Evolutionary conservation across 1,284 basidiomycete species (phyloP).

Genomic region (Ceratobasidium papillatum): DNA sequence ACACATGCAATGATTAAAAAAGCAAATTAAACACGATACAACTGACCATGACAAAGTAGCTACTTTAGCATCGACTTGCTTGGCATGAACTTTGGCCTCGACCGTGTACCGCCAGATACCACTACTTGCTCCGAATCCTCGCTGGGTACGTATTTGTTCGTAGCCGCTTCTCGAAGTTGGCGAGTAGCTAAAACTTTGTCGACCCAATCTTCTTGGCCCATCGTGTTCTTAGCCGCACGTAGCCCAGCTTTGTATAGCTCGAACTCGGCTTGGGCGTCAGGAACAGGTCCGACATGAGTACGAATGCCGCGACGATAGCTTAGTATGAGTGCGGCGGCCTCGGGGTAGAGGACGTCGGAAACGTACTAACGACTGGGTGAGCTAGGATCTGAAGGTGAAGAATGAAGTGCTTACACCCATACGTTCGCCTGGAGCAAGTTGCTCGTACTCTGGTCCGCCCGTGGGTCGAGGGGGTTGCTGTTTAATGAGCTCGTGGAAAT

Average conservation of each 20-base stretch:
- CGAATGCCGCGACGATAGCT: slow-evolving; percentile 32
- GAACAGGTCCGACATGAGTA: slow-evolving; percentile 18
- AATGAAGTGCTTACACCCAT: slow-evolving; percentile 17
- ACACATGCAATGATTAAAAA: background rate
- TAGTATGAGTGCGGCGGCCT: slow-evolving; percentile 31
- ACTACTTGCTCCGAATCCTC: slow-evolving; percentile 20
- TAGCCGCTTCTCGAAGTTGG: slow-evolving; percentile 17
- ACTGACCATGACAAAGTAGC: background rate
- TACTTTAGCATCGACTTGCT: slow-evolving; percentile 26
- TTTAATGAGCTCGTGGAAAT: slow-evolving; percentile 10
- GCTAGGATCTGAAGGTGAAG: background rate
- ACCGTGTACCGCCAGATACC: slow-evolving; percentile 29
- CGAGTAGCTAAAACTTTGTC: slow-evolving; percentile 33
- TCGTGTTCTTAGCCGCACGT: slow-evolving; percentile 24
- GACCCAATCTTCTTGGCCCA: slow-evolving; percentile 21
- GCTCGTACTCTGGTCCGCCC: slow-evolving; percentile 23
- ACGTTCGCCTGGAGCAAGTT: slow-evolving; percentile 22
- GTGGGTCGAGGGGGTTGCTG: slow-evolving; percentile 33
- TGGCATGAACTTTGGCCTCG: slow-evolving; percentile 26
- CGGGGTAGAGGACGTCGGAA: slow-evolving; percentile 37
- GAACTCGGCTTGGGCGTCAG: background rate
- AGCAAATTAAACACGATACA: background rate
- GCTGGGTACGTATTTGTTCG: background rate
- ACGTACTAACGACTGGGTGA: slow-evolving; percentile 8
- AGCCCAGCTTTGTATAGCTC: slow-evolving; percentile 16